Evolutionary conservation across 2,329 filamentous ascomycete genomes (phyloP).

Genomic region (Neopestalotiopsis sp.): DNA sequence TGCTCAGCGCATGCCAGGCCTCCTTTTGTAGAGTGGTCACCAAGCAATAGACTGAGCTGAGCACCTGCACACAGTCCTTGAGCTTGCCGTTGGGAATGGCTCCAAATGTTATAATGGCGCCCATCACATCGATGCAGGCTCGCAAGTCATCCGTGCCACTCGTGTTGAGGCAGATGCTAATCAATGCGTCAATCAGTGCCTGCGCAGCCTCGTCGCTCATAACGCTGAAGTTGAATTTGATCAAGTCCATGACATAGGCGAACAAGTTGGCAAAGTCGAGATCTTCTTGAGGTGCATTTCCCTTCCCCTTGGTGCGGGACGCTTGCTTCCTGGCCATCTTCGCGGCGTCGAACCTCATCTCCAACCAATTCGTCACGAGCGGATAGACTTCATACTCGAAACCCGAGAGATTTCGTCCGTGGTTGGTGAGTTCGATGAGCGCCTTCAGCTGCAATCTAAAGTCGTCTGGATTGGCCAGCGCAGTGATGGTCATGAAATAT

Average conservation of each 20-base stretch:
- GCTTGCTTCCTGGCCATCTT: constrained; percentile 56
- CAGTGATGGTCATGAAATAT: constrained; percentile 67
- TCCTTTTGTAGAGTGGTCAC: constrained; percentile 64
- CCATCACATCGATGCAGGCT: constrained; percentile 70
- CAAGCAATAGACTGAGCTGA: constrained; percentile 74
- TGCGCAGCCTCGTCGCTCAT: constrained; percentile 67
- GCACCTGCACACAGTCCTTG: constrained; percentile 69
- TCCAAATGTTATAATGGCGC: constrained; percentile 74
- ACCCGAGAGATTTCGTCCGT: constrained; percentile 66
- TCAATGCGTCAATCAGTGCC: constrained; percentile 64
- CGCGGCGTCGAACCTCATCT: constrained; percentile 58
- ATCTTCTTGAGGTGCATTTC: constrained; percentile 56
- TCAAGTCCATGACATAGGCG: constrained; percentile 67
- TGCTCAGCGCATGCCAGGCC: constrained; percentile 73
- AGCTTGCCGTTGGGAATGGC: constrained; percentile 69
- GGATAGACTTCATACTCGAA: constrained; percentile 72
- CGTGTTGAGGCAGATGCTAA: constrained; percentile 72
- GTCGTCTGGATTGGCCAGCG: constrained; percentile 62
- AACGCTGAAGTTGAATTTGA: constrained; percentile 77
- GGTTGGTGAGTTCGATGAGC: constrained; percentile 64
- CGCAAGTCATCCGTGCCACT: constrained; percentile 67
- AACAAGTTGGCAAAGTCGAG: constrained; percentile 69
- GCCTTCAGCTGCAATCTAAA: constrained; percentile 70
- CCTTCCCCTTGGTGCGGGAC: constrained; percentile 47
- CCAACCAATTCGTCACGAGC: constrained; percentile 65